phyloP scores from a whole-genome alignment of 108 stramenopile species.

The Asterionellopsis glacialis region DNA sequence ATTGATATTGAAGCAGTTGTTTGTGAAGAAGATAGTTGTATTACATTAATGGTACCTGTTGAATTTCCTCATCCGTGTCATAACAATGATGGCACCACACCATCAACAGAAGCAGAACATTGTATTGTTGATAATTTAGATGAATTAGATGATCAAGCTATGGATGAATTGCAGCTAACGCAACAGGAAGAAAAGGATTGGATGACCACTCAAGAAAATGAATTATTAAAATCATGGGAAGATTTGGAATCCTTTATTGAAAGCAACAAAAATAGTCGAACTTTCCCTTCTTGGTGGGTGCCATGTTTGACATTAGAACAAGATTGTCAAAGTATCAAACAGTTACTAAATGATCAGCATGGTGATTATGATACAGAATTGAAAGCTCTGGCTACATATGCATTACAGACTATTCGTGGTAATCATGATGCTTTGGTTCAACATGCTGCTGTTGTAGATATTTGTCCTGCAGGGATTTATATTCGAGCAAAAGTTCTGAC shows the following conservation, averaged over 20 bases:
- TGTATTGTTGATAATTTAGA: slow-evolving; percentile 32
- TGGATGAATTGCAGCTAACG: neutral
- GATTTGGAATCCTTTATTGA: neutral
- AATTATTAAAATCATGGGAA: neutral
- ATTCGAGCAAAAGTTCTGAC: neutral
- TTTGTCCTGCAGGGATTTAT: neutral
- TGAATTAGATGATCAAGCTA: slow-evolving; percentile 11
- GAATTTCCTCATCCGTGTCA: slow-evolving; percentile 27
- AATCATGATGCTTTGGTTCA: neutral
- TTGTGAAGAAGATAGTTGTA: slow-evolving; percentile 33
- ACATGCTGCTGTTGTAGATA: neutral
- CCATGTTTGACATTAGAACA: neutral
- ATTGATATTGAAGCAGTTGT: slow-evolving; percentile 33
- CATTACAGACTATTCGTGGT: neutral
- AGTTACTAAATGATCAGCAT: neutral
- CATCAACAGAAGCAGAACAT: neutral
- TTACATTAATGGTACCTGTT: slow-evolving; percentile 28
- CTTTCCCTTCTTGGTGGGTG: neutral
- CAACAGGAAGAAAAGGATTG: neutral
- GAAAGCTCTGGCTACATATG: neutral
- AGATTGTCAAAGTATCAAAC: neutral
- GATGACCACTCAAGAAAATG: neutral
- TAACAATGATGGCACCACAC: too few relatives aligned
- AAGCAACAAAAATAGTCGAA: neutral
- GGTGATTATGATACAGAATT: neutral